Conservation (phyloP, 176 grass and related monocot species). For the Musa beccarii region DNA sequence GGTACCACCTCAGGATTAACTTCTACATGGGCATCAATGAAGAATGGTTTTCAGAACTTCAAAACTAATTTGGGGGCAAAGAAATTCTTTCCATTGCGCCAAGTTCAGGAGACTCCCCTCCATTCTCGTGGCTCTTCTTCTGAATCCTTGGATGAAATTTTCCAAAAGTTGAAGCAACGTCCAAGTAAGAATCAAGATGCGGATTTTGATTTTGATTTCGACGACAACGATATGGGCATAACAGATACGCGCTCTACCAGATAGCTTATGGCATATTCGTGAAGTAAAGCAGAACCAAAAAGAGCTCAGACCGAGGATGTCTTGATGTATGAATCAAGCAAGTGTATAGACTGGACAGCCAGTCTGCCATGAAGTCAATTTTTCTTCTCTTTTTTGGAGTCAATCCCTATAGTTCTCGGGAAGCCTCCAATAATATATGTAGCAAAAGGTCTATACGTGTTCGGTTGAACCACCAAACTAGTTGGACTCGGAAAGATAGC, state of each 20-base stretch:
- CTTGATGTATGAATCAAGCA: too few relatives aligned
- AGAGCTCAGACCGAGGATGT: too few relatives aligned
- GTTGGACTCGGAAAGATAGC: neutral
- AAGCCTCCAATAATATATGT: conserved; percentile 4
- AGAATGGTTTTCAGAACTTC: conserved; percentile 86
- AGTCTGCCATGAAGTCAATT: neutral
- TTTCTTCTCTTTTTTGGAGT: neutral
- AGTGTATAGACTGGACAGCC: neutral
- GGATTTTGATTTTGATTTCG: conserved; percentile 47
- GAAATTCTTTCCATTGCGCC: conserved; percentile 71
- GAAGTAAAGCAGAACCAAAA: neutral
- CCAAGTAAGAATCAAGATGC: conserved; percentile 23
- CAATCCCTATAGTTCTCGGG: neutral
- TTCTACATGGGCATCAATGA: conserved; percentile 84
- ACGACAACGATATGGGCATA: conserved; percentile 43
- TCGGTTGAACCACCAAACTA: neutral
- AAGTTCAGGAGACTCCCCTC: conserved; percentile 40
- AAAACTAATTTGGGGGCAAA: conserved; percentile 66
- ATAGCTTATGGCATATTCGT: conserved; percentile 13
- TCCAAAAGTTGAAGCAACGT: conserved; percentile 72
- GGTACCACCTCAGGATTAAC: conserved; percentile 39
- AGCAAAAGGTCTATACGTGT: neutral
- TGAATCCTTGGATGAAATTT: conserved; percentile 93
- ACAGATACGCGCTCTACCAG: conserved; percentile 29
- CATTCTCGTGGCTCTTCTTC: conserved; percentile 33